These are phyloP conservation scores for Musa balbisiana DNA, from an alignment of 202 grass and related monocot species.

Conservation along the genomic window DNA sequence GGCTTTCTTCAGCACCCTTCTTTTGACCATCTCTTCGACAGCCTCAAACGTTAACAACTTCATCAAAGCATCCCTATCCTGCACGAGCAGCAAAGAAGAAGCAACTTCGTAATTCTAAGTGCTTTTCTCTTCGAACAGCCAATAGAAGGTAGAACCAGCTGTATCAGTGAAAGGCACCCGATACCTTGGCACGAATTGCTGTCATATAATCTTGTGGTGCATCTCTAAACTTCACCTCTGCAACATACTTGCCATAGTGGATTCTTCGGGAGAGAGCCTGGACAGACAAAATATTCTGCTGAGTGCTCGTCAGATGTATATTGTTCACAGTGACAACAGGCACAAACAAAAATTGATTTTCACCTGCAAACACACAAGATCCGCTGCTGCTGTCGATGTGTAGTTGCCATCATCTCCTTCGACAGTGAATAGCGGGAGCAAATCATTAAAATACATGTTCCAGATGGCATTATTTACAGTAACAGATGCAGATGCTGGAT, in stretches of 20 bases:
- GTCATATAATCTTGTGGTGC: slow-evolving; percentile 68
- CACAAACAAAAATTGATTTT: slow-evolving; percentile 11
- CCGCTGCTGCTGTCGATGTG: slow-evolving; percentile 47
- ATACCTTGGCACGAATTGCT: slow-evolving; percentile 60
- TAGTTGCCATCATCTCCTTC: slow-evolving; percentile 73
- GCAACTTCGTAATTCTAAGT: slow-evolving; percentile 6
- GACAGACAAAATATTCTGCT: slow-evolving; percentile 4
- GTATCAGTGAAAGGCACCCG: slow-evolving; percentile 2
- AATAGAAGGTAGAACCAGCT: background rate
- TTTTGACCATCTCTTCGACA: slow-evolving; percentile 88
- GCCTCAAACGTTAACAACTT: slow-evolving; percentile 75
- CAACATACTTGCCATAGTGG: slow-evolving; percentile 83
- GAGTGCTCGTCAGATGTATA: background rate
- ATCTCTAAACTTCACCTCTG: slow-evolving; percentile 82
- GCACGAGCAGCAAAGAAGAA: slow-evolving; percentile 14
- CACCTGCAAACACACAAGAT: slow-evolving; percentile 83
- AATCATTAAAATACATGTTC: slow-evolving; percentile 80
- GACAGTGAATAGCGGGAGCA: slow-evolving; percentile 66
- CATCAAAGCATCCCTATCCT: slow-evolving; percentile 70
- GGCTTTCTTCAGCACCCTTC: slow-evolving; percentile 82
- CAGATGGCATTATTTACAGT: slow-evolving; percentile 65
- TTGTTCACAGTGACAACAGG: slow-evolving; percentile 7
- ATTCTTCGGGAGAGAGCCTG: slow-evolving; percentile 81
- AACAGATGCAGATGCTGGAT: slow-evolving; percentile 47
- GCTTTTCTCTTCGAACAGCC: background rate